These are phyloP conservation scores for Aristolochia fimbriata DNA, from an alignment of 164 flowering plant genomes.

Conservation along the genomic window DNA sequence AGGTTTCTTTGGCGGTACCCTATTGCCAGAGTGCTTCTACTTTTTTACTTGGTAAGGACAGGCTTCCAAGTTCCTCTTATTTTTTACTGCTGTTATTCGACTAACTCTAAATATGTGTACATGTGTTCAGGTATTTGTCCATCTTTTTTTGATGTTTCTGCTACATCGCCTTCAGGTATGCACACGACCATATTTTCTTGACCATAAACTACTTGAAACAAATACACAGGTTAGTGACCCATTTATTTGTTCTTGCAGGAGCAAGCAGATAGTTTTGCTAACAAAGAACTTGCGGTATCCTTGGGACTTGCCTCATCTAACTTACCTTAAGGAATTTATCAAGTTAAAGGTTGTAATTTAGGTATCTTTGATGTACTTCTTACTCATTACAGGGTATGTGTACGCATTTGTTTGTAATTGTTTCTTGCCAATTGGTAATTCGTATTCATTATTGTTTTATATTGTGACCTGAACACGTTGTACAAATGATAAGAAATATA, in stretches of 20 bases:
- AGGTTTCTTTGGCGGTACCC: constrained; percentile 98
- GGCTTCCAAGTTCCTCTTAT: background rate
- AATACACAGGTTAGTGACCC: background rate
- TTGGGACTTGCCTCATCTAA: constrained; percentile 55
- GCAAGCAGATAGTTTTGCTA: constrained; percentile 53
- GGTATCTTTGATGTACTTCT: background rate
- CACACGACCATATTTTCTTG: background rate
- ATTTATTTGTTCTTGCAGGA: constrained; percentile 27
- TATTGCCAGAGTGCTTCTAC: constrained; percentile 66
- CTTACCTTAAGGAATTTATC: constrained; percentile 31
- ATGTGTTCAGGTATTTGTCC: constrained; percentile 86
- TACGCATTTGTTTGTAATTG: background rate
- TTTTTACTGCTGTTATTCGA: background rate
- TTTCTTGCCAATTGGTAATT: background rate
- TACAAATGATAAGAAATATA: background rate
- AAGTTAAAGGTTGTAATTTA: background rate
- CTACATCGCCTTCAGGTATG: constrained; percentile 95
- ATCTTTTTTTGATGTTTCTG: constrained; percentile 92
- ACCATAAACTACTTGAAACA: background rate
- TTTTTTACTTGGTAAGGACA: constrained; percentile 66
- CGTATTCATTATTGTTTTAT: too few relatives aligned
- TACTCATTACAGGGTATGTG: background rate
- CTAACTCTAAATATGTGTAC: background rate
- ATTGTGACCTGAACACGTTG: background rate
- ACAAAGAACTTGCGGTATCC: constrained; percentile 57